Evolutionary conservation across 2,329 filamentous ascomycete species (phyloP), one percentile per base, ranked within the genome.

Genomic region (Herpotrichia juniperi): DNA sequence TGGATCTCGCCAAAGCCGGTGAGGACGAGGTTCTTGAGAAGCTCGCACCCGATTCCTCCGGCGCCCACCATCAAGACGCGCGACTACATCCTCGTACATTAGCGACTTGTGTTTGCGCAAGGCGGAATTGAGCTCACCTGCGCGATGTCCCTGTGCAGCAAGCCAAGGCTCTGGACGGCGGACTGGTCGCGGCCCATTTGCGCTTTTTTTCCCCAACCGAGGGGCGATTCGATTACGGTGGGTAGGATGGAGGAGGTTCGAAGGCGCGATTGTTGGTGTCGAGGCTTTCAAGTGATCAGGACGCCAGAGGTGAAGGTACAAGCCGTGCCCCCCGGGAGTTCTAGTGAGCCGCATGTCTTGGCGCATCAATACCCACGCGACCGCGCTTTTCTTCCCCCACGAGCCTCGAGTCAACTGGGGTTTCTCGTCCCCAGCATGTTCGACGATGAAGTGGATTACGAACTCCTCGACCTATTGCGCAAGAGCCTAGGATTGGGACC

Each of bases 11-110:
- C 91, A 64, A 96, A 99, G 61, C 93, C 93, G 37, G 87, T 89
- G 43, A 96, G 87, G 39, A 93, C 91, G 51, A 99, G 86, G 74
- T 97, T 96, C 81, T 99, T 99, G 59, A 99, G 85, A 7, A 99
- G 83, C 78, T 99, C 94, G 78, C 94, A 99, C 64, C 94, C 94
- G 70, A 99, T 99, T 57, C 94, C 94, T 56, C 94, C 94, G 50
- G 94, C 94, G 66, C 94, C 94, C 51, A 99, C 93, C 81, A 99
- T 91, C 52, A 99, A 82, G 47, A 97, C 88, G 58, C 88, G 89
- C 56, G 91, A 85, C 92, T 96, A 76, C 54, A 58, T 51, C 48
- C 44, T 12, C 16, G 58, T 75, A 51, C 75, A 71, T 42, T 24
- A 10, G 37, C 42, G 11, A 16, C 4, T 43, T 9, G 4, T 7